Evolutionary conservation across 352 stramenopile species (phyloP).

Genomic region (Phytophthora pseudosyringae): DNA sequence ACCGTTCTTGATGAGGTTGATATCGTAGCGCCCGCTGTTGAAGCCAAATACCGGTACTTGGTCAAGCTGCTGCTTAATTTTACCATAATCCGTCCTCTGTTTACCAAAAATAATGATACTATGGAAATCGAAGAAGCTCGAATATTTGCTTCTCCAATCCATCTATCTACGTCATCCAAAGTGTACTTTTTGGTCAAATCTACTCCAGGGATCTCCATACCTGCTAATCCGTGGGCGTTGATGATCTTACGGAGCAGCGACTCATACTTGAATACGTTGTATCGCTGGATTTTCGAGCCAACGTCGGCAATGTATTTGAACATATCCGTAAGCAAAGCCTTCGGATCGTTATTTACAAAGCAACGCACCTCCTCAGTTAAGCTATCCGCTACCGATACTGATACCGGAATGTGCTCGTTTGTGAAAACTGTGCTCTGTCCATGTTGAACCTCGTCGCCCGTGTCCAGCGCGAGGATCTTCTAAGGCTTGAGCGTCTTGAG

Average conservation of each 20-base stretch:
- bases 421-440: no score
- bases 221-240: background rate
- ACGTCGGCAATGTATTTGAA: background rate
- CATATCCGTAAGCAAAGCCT: background rate
- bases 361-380: background rate
- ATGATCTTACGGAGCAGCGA: no score
- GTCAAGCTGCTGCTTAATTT: background rate
- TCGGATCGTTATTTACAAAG: background rate
- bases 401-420: background rate
- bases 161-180: no score
- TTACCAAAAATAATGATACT: background rate
- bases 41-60: background rate
- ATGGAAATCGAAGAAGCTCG: no score
- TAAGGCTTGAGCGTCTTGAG: constrained; percentile 41
- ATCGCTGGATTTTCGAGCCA: no score
- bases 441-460: constrained; percentile 41
- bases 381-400: background rate
- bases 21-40: no score
- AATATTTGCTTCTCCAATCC: no score
- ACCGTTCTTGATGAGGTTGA: no score
- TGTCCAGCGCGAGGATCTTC: constrained; percentile 65
- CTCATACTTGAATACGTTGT: no score
- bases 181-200: no score
- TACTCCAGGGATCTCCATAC: no score
- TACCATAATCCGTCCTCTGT: background rate